These are phyloP conservation scores for Apiospora koreana DNA, from an alignment of 2,329 filamentous ascomycete species.

Conservation along the genomic window DNA sequence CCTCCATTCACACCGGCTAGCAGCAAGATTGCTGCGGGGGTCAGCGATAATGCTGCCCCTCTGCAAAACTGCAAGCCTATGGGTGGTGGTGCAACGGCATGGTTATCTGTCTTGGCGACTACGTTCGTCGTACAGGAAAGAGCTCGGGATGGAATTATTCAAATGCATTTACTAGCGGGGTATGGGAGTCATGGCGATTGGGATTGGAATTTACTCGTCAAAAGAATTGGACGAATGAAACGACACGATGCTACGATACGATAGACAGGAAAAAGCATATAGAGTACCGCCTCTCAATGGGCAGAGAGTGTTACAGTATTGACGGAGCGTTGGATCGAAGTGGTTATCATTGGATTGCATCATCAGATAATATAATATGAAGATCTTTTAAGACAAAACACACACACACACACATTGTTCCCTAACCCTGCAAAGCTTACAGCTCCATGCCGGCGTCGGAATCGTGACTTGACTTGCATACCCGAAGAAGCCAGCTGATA, in stretches of 20 bases:
- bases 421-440: not conserved
- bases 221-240: not conserved
- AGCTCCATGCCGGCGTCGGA: not conserved
- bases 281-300: not conserved
- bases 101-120: not conserved
- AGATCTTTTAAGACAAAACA: not conserved
- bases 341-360: not conserved
- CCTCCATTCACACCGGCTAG: no score
- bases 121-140: not conserved
- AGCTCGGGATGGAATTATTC: not conserved
- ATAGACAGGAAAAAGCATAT: constrained; percentile 9
- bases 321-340: not conserved
- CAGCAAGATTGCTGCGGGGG: no score
- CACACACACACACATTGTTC: not conserved
- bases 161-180: not conserved
- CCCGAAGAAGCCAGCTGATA: not conserved
- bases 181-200: not conserved
- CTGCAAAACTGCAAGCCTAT: no score
- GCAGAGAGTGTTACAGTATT: not conserved
- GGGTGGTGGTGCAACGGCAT: no score
- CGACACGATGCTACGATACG: constrained; percentile 1
- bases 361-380: not conserved
- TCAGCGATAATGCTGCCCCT: no score
- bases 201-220: not conserved
- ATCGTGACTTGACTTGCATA: not conserved